Percentiles rank a stretch among this genome's conserved stretches.
These are phyloP conservation scores for Lepiota brunneoincarnata DNA, from an alignment of 768 basidiomycete genomes.

Conservation along the genomic window DNA sequence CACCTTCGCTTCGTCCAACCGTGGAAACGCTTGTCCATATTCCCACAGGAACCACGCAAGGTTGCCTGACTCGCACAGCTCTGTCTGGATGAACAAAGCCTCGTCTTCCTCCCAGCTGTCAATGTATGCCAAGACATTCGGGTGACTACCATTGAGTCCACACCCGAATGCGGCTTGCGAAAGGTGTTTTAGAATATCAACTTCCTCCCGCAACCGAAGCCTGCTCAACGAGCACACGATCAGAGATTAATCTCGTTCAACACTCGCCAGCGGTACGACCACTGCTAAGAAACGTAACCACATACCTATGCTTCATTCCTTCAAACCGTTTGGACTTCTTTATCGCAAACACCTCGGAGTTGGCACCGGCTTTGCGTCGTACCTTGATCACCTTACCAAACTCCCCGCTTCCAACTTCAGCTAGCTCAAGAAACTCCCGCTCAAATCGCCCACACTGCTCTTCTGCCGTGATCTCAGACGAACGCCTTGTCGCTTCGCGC, in stretches of 20 bases:
- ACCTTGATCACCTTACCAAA: conserved; percentile 93
- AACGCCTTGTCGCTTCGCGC: conserved; percentile 24
- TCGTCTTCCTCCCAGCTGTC: conserved; percentile 97
- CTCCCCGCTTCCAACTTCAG: conserved; percentile 85
- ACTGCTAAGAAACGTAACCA: conserved; percentile 15
- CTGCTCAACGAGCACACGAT: conserved; percentile 32
- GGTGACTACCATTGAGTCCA: conserved; percentile 47
- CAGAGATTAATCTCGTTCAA: conserved; percentile 5
- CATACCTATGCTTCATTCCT: conserved; percentile 83
- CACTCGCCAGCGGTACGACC: conserved; percentile 11
- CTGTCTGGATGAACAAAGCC: conserved; percentile 87
- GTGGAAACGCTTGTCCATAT: conserved; percentile 81
- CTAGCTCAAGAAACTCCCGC: conserved; percentile 75
- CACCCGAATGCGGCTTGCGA: conserved; percentile 37
- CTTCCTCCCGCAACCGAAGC: conserved; percentile 89
- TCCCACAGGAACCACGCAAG: conserved; percentile 88
- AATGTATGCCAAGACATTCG: conserved; percentile 84
- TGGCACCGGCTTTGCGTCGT: conserved; percentile 56
- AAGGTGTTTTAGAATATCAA: conserved; percentile 85
- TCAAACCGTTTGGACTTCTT: conserved; percentile 95
- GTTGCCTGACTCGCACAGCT: conserved; percentile 92
- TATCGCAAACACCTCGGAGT: conserved; percentile 69
- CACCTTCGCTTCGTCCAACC: conserved; percentile 86
- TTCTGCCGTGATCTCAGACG: conserved; percentile 40
- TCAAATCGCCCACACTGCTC: conserved; percentile 70